Conservation (phyloP, 495 filamentous ascomycete species). For the Aspergillus heteromorphus region DNA sequence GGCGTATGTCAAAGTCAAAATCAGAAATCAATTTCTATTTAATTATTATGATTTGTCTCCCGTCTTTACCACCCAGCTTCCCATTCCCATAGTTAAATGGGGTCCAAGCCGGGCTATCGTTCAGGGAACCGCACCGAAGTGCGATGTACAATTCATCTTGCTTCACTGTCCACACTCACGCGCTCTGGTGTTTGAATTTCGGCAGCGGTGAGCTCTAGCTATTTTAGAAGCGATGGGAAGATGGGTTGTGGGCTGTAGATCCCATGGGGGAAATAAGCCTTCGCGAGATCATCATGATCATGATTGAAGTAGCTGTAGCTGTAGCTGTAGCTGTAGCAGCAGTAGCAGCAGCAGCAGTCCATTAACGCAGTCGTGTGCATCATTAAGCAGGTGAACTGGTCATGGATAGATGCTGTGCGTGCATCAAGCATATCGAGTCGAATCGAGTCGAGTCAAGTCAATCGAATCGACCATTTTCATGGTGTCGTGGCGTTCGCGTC, state of each 20-base stretch:
- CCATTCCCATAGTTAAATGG: constrained; percentile 51
- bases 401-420: too few relatives aligned
- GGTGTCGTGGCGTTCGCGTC: not conserved
- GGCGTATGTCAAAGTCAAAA: too few relatives aligned
- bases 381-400: not conserved
- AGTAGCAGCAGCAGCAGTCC: not conserved
- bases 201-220: constrained; percentile 64
- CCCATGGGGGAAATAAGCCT: not conserved
- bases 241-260: not conserved
- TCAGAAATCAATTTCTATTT: too few relatives aligned
- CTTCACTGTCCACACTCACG: constrained; percentile 64
- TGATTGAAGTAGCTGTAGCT: not conserved
- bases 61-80: constrained; percentile 38
- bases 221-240: constrained; percentile 47
- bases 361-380: not conserved
- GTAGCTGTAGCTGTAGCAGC: not conserved
- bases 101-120: constrained; percentile 40
- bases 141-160: constrained; percentile 45
- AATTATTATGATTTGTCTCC: constrained; percentile 35
- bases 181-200: constrained; percentile 49
- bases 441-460: too few relatives aligned
- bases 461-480: too few relatives aligned
- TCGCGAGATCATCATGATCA: too few relatives aligned
- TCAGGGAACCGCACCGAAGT: constrained; percentile 32
- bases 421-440: not conserved